Evolutionary conservation across 2,329 filamentous ascomycete genomes (phyloP).

Genomic region (Aspergillus melleus): DNA sequence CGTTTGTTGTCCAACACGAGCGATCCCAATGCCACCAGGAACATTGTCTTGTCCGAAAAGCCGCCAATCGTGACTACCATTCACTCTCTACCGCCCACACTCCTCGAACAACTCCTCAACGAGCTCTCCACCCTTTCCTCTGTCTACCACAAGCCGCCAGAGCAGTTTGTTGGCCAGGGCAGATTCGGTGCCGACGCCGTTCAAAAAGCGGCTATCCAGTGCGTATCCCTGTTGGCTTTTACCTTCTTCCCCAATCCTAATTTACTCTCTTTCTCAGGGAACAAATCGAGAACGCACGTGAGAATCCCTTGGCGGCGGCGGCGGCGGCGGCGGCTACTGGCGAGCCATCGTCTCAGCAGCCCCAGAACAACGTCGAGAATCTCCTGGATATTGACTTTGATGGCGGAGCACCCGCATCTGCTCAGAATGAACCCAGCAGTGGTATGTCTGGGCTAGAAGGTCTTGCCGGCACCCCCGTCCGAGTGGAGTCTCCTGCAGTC

Average conservation of each 20-base stretch:
- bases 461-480: constrained; percentile 58
- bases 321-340: constrained; percentile 63
- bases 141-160: constrained; percentile 96
- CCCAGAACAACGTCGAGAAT: constrained; percentile 85
- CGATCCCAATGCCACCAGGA: constrained; percentile 88
- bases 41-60: constrained; percentile 88
- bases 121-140: constrained; percentile 95
- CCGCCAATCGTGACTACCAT: constrained; percentile 94
- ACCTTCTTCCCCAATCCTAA: neutral
- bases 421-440: constrained; percentile 62
- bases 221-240: constrained; percentile 27
- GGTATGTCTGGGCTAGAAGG: constrained; percentile 66
- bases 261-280: constrained; percentile 54
- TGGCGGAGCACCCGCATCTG: constrained; percentile 84
- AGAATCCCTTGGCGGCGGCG: constrained; percentile 89
- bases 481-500: constrained; percentile 47
- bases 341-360: constrained; percentile 49
- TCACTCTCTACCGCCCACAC: constrained; percentile 75
- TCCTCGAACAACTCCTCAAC: constrained; percentile 85
- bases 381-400: constrained; percentile 96
- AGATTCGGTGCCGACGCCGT: constrained; percentile 92
- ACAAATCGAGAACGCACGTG: constrained; percentile 84
- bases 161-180: constrained; percentile 96
- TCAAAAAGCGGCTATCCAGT: constrained; percentile 90
- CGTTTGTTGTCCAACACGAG: constrained; percentile 77